Evolutionary conservation across 257 asterid genomes (phyloP).

Genomic region (Perilla frutescens): DNA sequence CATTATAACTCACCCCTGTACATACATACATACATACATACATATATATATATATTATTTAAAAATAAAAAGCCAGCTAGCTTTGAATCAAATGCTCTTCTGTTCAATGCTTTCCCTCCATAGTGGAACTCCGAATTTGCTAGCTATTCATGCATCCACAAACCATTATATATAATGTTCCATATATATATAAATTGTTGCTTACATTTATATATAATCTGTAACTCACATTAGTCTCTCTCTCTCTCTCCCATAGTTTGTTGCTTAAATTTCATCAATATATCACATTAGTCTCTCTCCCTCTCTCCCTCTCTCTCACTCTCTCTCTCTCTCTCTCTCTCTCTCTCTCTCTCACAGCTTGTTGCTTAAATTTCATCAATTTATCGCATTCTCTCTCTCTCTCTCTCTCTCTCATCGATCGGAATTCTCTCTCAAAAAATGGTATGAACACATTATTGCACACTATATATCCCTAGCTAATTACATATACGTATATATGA

Average conservation of each 20-base stretch:
- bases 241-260: too few species aligned
- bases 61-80: background rate
- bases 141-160: background rate
- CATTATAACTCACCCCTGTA: too few species aligned
- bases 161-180: background rate
- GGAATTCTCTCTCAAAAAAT: constrained; percentile 10
- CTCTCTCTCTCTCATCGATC: too few species aligned
- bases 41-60: too few species aligned
- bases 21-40: too few species aligned
- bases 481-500: background rate
- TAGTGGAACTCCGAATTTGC: constrained; percentile 58
- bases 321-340: too few species aligned
- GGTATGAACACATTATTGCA: constrained; percentile 17
- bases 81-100: constrained; percentile 63
- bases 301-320: background rate
- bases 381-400: too few species aligned
- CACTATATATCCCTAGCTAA: background rate
- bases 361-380: too few species aligned
- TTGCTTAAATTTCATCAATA: too few species aligned
- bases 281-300: background rate
- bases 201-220: too few species aligned
- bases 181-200: background rate
- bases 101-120: constrained; percentile 46
- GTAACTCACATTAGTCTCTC: too few species aligned
- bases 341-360: too few species aligned